Percentiles rank a stretch among this genome's conserved stretches.
Conservation (phyloP, 257 asterid genomes). For the Fraxinus anomala region DNA sequence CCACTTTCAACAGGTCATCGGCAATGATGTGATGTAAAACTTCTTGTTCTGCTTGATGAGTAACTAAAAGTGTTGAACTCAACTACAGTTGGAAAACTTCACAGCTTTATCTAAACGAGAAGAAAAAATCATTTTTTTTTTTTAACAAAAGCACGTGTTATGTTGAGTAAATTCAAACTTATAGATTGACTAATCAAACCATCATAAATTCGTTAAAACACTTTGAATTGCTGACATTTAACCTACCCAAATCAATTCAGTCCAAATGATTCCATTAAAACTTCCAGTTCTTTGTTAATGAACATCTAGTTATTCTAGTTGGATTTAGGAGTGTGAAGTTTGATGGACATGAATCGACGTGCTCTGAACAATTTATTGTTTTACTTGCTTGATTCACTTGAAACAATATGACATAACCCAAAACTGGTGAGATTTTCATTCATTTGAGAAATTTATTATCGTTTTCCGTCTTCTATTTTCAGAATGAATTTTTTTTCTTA, state of each 20-base stretch:
- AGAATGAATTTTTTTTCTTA: not conserved
- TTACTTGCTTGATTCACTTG: slow-evolving; percentile 12
- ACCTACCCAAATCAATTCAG: not conserved
- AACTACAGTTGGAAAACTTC: not conserved
- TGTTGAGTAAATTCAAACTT: not conserved
- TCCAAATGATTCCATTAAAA: not conserved
- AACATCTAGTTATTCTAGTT: not conserved
- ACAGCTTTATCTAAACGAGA: not conserved
- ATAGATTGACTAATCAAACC: not conserved
- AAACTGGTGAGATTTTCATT: not conserved
- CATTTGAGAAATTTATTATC: not conserved
- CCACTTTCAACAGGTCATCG: no score
- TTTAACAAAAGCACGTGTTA: not conserved
- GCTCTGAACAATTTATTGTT: slow-evolving; percentile 9
- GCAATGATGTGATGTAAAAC: not conserved
- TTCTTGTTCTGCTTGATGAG: not conserved
- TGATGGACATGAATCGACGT: slow-evolving; percentile 4
- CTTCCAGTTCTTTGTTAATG: not conserved
- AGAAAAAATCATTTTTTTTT: not conserved
- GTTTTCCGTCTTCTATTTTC: not conserved
- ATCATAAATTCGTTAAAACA: no score
- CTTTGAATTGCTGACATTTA: not conserved
- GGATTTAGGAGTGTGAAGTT: not conserved
- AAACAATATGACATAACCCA: not conserved
- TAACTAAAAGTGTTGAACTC: not conserved